Evolutionary conservation across 441 rosid species (phyloP).

Genomic region (Bocquillonia castaneifolia): DNA sequence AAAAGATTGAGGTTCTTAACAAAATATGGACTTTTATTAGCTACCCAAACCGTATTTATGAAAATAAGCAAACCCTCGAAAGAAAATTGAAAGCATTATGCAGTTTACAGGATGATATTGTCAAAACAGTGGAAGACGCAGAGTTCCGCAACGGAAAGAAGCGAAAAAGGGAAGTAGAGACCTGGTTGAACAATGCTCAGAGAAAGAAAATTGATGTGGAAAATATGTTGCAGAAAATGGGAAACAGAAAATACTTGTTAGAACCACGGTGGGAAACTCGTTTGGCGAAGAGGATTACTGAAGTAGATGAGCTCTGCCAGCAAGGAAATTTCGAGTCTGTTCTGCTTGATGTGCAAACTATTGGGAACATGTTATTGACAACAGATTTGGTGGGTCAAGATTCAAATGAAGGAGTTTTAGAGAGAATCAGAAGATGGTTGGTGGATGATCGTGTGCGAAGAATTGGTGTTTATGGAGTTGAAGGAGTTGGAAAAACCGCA

Average conservation of each 20-base stretch:
- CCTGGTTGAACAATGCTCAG: conserved; percentile 3
- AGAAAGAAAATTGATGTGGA: background rate
- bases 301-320: conserved; percentile 9
- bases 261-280: conserved; percentile 13
- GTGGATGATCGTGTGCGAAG: background rate
- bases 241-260: background rate
- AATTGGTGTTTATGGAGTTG: conserved; percentile 16
- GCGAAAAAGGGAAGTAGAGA: background rate
- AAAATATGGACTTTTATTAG: background rate
- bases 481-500: conserved; percentile 16
- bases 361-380: background rate
- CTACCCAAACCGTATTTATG: conserved; percentile 11
- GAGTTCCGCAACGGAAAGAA: conserved; percentile 9
- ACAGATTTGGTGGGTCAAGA: conserved; percentile 10
- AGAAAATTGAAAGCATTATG: conserved; percentile 4
- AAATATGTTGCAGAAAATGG: background rate
- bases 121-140: background rate
- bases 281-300: background rate
- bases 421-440: background rate
- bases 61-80: conserved; percentile 2
- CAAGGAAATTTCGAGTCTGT: conserved; percentile 3
- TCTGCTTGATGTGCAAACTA: conserved; percentile 10
- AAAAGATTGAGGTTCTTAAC: background rate
- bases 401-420: background rate
- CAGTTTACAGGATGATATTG: background rate